Base-by-base conservation (phyloP, 371 early-diverging fungal genomes). In the Lichtheimia hyalospora region DNA sequence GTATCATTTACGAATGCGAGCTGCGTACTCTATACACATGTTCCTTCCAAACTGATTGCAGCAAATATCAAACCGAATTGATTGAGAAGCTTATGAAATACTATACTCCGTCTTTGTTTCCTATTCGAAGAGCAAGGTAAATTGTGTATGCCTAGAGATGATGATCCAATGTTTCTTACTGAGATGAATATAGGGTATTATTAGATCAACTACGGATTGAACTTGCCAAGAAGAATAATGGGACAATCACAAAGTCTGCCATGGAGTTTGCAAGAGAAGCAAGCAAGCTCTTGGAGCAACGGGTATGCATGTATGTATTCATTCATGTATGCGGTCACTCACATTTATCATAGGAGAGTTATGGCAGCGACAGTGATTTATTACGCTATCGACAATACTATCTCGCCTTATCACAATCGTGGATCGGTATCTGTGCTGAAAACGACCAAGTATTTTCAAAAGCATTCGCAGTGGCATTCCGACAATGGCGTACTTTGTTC, bases 401-500 rank as follows among this genome's bases (percentile, higher is more conserved):
- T 41, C 64, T 88, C 4, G 88, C 87, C 0, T 58, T 84, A 21
- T 79, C 87, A 3, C 74, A 74, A 39, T 80, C 84, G 1, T 83
- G 83, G 82, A 67, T 77, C n/a, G 87, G 84, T 0, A 72, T 87
- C 2, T 85, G 70, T 62, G 69, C 64, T 25, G 73, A 77, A 20
- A 52, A 67, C 2, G 60, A 63, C 8, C 52, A 62, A 15, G 52
- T 50, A 1, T 28, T 58, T 49, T 55, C 73, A 0, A 73, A 77
- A 57, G 67, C 82, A 3, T 86, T 87, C 43, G 58, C 61, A 15
- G 61, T 74, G 3, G 79, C 86, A n/a, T 58, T 87, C 16, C 72
- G 81, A 49, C 74, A 82, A 16, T 89, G 88, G 88, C 83, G 82
- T 25, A 66, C 67, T 6, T 59, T 84, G 5, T 52, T 89, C 1